Evolutionary conservation across 257 asterid genomes (phyloP), one percentile per base, ranked within the genome.

Genomic region (Oldenlandia corymbosa): DNA sequence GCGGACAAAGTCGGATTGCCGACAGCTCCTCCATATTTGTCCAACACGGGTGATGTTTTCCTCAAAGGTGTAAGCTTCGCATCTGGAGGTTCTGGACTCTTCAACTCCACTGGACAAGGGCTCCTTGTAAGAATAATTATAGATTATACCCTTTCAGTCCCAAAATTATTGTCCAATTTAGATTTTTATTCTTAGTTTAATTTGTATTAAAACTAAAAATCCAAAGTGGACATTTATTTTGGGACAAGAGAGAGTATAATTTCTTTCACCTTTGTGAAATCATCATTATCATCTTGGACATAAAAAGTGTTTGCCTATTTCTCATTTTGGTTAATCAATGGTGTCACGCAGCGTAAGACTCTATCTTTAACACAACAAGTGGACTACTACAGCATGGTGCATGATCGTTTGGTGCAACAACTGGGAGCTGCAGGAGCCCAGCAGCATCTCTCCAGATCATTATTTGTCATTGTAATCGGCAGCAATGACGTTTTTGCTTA

Each of bases 1-100:
- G 95, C 86, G 66, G 96, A 85, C 72, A 79, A 83, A 75, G 47
- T 90, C 77, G 92, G 94, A 23, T 16, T 90, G 66, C 57, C 84
- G 28, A 73, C 93, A 7, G 58, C 91, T 10, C 93, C 95, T 14
- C 85, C 97, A 24, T 90, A 82, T 71, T 81, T 90, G 58, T 62
- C 88, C 48, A 78, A 73, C 75, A 81, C 70, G 0, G 69, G 79
- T 49, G 70, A 31, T 53, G 67, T 50, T 51, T 85, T 80, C 67
- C 57, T 58, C 7, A 74, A 79, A 28, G 97, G 97, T 16, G 97
- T 78, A 20, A 90, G 73, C 75, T 90, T 90, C 72, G 97, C 97
- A 42, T 88, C 96, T 0, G 96, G 95, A 24, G 97, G 97, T 56
- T 88, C 93, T 17, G 96, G 96, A 47, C 81, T 90, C 30, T 72